phyloP scores from a whole-genome alignment of 1,139 yeast genomes.

The Arxiozyma bovina region DNA sequence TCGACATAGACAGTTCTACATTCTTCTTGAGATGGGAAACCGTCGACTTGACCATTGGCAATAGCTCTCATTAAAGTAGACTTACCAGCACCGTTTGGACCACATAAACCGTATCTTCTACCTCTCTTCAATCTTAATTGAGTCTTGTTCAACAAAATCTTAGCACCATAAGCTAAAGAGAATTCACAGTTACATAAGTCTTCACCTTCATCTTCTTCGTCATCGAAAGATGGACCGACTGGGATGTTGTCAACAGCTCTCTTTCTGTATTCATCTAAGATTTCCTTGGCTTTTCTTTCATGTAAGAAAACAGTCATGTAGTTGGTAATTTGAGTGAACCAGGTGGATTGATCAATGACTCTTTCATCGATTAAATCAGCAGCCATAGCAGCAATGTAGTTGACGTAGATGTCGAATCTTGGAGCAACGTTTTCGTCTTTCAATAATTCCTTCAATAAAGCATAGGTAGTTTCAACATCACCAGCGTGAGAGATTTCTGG shows the following conservation, averaged over 20 bases:
- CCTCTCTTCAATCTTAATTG: slow-evolving; percentile 98
- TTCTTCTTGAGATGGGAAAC: slow-evolving; percentile 98
- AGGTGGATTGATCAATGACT: slow-evolving; percentile 82
- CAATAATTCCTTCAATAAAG: slow-evolving; percentile 66
- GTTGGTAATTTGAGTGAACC: slow-evolving; percentile 84
- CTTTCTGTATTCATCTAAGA: slow-evolving; percentile 92
- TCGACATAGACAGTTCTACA: slow-evolving; percentile 98
- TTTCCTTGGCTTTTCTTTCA: slow-evolving; percentile 82
- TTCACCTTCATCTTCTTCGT: slow-evolving; percentile 99
- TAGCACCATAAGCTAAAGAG: slow-evolving; percentile 99
- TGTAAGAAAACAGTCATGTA: slow-evolving; percentile 93
- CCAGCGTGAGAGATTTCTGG: slow-evolving; percentile 99
- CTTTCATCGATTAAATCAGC: slow-evolving; percentile 99
- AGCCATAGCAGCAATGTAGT: slow-evolving; percentile 89
- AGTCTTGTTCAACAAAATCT: slow-evolving; percentile 98
- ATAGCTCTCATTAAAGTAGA: slow-evolving; percentile 99
- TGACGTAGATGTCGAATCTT: slow-evolving; percentile 70
- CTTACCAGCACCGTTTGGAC: slow-evolving; percentile 99
- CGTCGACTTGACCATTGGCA: slow-evolving; percentile 99
- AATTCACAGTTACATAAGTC: slow-evolving; percentile 99
- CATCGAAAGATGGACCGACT: slow-evolving; percentile 89
- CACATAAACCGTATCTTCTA: slow-evolving; percentile 99
- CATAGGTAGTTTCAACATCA: slow-evolving; percentile 81
- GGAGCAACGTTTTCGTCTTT: slow-evolving; percentile 54
- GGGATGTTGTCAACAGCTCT: slow-evolving; percentile 97